Base-by-base conservation (phyloP, 768 basidiomycete species). In the Russula griseocarnosa region DNA sequence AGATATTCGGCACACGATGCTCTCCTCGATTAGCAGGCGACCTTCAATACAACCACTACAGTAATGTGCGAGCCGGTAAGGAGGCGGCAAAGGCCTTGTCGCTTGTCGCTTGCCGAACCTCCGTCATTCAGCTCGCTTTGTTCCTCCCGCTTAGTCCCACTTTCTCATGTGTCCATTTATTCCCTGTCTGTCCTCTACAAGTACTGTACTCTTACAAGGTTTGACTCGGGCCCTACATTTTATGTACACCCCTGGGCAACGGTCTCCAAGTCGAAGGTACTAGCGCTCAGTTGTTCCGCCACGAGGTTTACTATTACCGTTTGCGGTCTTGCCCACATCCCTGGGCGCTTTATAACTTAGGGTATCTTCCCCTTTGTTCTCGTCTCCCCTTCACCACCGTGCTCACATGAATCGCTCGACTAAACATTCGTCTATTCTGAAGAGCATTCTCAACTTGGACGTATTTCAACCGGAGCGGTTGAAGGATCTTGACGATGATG, bases 391-490 rank as follows among this genome's bases (percentile, higher is more conserved):
- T 18, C n/a, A 5, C 18, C 10, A 6, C 38, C 38, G 5, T 22
- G 20, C 18, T 24, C 44, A 7, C n/a, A 64, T 59, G 58, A 50
- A 36, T 32, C 58, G 46, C 47, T 32, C 46, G 3, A 38, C n/a
- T 11, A 40, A 22, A 40, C 36, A 46, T 24, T 5, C 24, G 11
- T 32, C 58, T 4, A 49, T 60, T 22, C 52, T 58, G n/a, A 64
- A 60, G 6, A 24, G 24, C 11, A 34, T 65, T 20, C 9, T 40
- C 9, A 26, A 56, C 18, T 42, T 30, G 3, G 54, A 60, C 28
- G 26, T 47, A 28, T 60, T 65, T 18, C 63, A 56, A 13, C 63
- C 63, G 8, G 63, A 65, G 11, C 46, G 11, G 18, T 55, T 65
- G 52, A 63, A 24, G n/a, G n/a, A 49, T 14, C 52, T 60, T 4